Percentiles rank a stretch among this genome's conserved stretches.
Evolutionary conservation across 148 eudicot species (phyloP).

Genomic region (Rheum nobile): DNA sequence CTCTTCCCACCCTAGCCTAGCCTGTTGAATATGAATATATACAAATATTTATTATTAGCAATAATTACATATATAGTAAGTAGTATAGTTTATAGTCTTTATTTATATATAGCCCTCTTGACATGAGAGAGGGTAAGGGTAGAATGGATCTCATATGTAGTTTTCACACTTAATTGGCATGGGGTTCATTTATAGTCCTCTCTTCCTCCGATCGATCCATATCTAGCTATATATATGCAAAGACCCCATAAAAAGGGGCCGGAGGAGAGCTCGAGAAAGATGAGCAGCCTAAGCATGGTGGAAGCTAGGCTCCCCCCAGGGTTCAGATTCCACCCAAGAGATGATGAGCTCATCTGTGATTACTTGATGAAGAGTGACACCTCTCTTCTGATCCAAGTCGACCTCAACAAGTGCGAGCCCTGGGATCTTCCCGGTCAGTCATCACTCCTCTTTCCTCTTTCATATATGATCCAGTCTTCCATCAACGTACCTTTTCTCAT

Average conservation of each 20-base stretch:
- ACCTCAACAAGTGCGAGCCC: constrained; percentile 86
- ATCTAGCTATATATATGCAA: not conserved
- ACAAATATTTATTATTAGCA: not conserved
- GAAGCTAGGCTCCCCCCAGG: constrained; percentile 86
- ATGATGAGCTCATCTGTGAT: constrained; percentile 85
- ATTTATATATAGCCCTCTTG: constrained; percentile 5
- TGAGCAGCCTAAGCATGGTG: constrained; percentile 60
- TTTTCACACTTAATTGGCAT: not conserved
- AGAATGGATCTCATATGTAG: not conserved
- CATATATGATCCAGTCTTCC: no score
- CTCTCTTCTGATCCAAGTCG: constrained; percentile 47
- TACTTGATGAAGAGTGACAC: constrained; percentile 47
- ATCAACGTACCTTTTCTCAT: no score
- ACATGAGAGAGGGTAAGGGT: not conserved
- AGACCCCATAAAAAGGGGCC: not conserved
- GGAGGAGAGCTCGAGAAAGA: no score
- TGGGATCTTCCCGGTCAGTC: constrained; percentile 86
- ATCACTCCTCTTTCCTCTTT: not conserved
- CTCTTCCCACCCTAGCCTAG: not conserved
- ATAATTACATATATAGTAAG: not conserved
- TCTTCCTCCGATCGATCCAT: not conserved
- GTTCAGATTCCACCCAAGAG: constrained; percentile 84
- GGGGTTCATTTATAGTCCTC: not conserved
- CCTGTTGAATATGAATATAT: not conserved
- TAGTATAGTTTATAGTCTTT: not conserved